Base-by-base conservation (phyloP, 2,329 filamentous ascomycete species). In the Geosmithia putterillii region DNA sequence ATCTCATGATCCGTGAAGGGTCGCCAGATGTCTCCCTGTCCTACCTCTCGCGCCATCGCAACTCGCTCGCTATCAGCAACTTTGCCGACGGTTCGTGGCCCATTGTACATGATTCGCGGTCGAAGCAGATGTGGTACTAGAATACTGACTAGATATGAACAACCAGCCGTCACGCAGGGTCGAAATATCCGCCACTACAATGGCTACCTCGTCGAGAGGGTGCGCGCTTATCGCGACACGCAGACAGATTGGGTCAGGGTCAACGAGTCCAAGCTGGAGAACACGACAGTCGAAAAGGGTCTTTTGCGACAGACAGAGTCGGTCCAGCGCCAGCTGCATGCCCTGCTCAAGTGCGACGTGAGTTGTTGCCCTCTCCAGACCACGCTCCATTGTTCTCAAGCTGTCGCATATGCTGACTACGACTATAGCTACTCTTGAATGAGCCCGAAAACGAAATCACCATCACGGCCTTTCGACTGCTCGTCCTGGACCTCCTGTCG, bases 371-470 rank as follows among this genome's bases (percentile, higher is more conserved):
- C 25, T 8, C 25, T 14, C 15, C 28, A 12, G 28, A 9, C 15
- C 28, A 9, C 6, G 28, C 6, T 32, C 7, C 23, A 35, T 32
- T 25, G 15, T 32, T 4, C 8, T 28, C 38, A n/a, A n/a, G n/a
- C n/a, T n/a, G n/a, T n/a, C n/a, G 15, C 15, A 22, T 9, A 54
- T 40, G 28, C 43, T 51, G 51, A 50, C 37, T 22, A 6, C 25
- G 4, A n/a, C 19, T 18, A 14, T 21, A 25, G 36, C 56, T 89
- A 86, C 79, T 95, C 42, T 76, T 96, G 57, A 82, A 87, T 42
- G 92, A 96, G 53, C 80, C 85, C 7, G 89, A 95, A 58, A 98
- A 96, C 57, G 92, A 98, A 62, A 96, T 98, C 52, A 94, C 88
- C 9, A 74, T 96, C 51, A 94, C 87, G 9, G 89, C 94, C 22